Base-by-base conservation (phyloP, 176 grass and related monocot species). In the Juncus effusus region DNA sequence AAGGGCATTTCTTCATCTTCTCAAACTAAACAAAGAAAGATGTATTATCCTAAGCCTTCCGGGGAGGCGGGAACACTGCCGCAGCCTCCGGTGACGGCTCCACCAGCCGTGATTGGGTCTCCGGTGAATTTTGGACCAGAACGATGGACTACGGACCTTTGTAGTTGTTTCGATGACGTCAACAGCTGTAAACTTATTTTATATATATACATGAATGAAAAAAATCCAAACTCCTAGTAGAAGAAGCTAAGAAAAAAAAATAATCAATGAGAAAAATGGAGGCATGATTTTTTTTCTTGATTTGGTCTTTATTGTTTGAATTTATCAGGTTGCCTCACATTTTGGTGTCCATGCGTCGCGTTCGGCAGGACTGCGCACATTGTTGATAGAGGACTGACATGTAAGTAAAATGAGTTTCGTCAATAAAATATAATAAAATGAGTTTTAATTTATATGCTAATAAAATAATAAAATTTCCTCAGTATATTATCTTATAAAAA, bases 361-460 rank as follows among this genome's bases (percentile, higher is more conserved):
- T 67, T 67, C n/a, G 64, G 42, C 11, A 67, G 64, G 51, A 67
- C 51, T 53, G 64, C 64, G 64, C 45, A 67, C 37, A 52, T 51
- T 5, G 36, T 35, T 13, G 44, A 53, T 13, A 67, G 47, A 67
- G 64, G 64, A 11, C 19, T 53, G 45, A 54, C 64, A 3, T 38
- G 64, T 67, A 67, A 67, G 42, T 14, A 67, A n/a, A n/a, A n/a
- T n/a, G n/a, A n/a, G n/a, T n/a, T n/a, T n/a, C n/a, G n/a, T n/a
- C n/a, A n/a, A n/a, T n/a, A n/a, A n/a, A n/a, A n/a, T n/a, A n/a
- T n/a, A n/a, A n/a, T n/a, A n/a, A n/a, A n/a, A n/a, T n/a, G n/a
- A n/a, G n/a, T n/a, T n/a, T n/a, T n/a, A n/a, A n/a, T n/a, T n/a
- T n/a, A n/a, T n/a, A n/a, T n/a, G n/a, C n/a, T n/a, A n/a, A n/a